Percentiles rank a stretch among this genome's conserved stretches.
Evolutionary conservation across 495 filamentous ascomycete species (phyloP).

Genomic region (Xylaria venustula): DNA sequence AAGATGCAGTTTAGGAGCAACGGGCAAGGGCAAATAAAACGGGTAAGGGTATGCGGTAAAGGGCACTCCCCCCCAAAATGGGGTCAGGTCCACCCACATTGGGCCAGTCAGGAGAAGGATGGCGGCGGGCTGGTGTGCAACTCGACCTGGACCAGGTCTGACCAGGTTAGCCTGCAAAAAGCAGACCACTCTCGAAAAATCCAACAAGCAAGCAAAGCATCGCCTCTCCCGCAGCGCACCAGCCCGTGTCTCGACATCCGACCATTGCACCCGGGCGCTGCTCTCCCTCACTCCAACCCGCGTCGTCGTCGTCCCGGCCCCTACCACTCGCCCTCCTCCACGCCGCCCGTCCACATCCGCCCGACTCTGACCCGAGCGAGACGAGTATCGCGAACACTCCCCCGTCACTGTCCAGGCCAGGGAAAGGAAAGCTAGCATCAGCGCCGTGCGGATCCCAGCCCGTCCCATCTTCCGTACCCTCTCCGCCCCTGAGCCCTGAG

Average conservation of each 20-base stretch:
- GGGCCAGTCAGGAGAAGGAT: slow-evolving; percentile 7
- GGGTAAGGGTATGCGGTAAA: too few relatives aligned
- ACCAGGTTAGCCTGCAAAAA: slow-evolving; percentile 6
- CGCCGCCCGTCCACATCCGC: slow-evolving; percentile 18
- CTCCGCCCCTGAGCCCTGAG: slow-evolving; percentile 3
- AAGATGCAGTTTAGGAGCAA: too few relatives aligned
- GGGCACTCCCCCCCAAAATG: not conserved
- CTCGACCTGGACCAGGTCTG: too few relatives aligned
- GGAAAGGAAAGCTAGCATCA: not conserved
- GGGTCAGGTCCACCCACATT: not conserved
- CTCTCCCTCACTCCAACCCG: not conserved
- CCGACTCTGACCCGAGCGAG: slow-evolving; percentile 9
- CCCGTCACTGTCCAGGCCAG: too few relatives aligned
- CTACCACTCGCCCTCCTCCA: slow-evolving; percentile 14
- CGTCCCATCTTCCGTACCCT: not conserved
- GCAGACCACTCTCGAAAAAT: slow-evolving; percentile 5
- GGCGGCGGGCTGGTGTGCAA: slow-evolving; percentile 3
- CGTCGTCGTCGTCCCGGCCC: slow-evolving; percentile 16
- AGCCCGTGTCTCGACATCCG: slow-evolving; percentile 14
- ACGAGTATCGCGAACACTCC: not conserved
- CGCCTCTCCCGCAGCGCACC: slow-evolving; percentile 5
- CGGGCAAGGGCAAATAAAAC: too few relatives aligned
- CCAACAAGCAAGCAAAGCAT: slow-evolving; percentile 14
- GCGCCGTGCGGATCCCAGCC: slow-evolving; percentile 1
- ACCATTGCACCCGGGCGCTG: slow-evolving; percentile 8